Conservation (phyloP, 805 yeast species). For the Kazachstania kunashirensis region DNA sequence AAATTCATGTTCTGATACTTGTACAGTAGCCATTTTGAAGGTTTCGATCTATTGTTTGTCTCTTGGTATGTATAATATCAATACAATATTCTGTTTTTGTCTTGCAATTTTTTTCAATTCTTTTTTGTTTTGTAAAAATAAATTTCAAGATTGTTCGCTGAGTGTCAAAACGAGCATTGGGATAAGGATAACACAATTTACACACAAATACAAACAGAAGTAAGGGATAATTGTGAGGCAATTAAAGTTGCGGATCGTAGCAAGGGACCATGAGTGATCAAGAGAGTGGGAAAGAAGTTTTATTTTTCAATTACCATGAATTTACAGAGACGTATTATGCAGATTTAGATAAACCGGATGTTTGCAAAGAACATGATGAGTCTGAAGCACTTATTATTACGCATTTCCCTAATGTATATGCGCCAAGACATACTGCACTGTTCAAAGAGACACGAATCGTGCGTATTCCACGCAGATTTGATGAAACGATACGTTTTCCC, state of each 20-base stretch:
- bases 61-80: no score
- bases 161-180: no score
- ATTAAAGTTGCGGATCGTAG: background rate
- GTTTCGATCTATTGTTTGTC: no score
- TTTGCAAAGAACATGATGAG: slow-evolving; percentile 20
- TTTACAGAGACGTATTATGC: slow-evolving; percentile 33
- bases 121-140: no score
- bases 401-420: slow-evolving; percentile 58
- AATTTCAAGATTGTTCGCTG: no score
- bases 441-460: slow-evolving; percentile 45
- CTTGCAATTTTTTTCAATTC: no score
- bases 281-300: slow-evolving; percentile 1
- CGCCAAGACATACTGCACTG: slow-evolving; percentile 21
- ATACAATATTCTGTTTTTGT: no score
- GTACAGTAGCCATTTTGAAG: background rate
- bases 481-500: slow-evolving; percentile 35
- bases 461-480: slow-evolving; percentile 48
- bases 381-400: slow-evolving; percentile 40
- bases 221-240: no score
- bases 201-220: no score
- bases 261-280: background rate
- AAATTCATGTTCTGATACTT: slow-evolving; percentile 36
- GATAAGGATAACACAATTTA: background rate
- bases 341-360: slow-evolving; percentile 8
- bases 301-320: slow-evolving; percentile 65